phyloP scores from a whole-genome alignment of 2,329 filamentous ascomycete species.

The Pochonia chlamydosporia region DNA sequence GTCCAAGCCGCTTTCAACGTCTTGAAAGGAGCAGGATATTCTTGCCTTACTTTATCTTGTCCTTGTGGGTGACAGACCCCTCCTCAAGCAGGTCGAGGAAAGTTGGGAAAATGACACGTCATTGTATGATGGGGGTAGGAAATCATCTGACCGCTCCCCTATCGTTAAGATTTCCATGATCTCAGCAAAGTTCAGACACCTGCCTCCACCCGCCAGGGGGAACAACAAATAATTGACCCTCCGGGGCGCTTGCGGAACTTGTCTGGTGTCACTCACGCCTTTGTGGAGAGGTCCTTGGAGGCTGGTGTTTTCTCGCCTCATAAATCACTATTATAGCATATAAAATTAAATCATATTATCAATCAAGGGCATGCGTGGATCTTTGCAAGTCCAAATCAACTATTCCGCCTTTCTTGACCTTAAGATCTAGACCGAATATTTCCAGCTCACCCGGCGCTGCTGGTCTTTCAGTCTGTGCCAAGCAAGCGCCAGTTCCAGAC shows the following conservation, averaged over 20 bases:
- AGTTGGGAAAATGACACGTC: too few species aligned
- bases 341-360: neutral
- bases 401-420: too few species aligned
- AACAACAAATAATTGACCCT: neutral
- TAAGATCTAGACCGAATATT: too few species aligned
- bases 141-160: neutral
- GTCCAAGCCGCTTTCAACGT: slow-evolving; percentile 59
- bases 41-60: neutral
- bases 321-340: neutral
- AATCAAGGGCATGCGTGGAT: slow-evolving; percentile 23
- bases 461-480: too few species aligned
- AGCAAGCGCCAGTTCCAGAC: too few species aligned
- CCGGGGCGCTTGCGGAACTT: neutral
- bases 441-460: too few species aligned
- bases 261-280: neutral
- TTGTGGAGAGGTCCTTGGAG: neutral
- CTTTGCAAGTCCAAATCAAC: too few species aligned
- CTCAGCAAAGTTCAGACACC: neutral
- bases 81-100: neutral
- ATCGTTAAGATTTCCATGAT: neutral
- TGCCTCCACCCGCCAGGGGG: too few species aligned
- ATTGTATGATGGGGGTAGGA: neutral
- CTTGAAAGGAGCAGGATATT: slow-evolving; percentile 58
- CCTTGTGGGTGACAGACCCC: neutral
- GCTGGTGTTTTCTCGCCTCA: neutral